Base-by-base conservation (phyloP, 164 flowering plant genomes). In the Sextonia rubra region DNA sequence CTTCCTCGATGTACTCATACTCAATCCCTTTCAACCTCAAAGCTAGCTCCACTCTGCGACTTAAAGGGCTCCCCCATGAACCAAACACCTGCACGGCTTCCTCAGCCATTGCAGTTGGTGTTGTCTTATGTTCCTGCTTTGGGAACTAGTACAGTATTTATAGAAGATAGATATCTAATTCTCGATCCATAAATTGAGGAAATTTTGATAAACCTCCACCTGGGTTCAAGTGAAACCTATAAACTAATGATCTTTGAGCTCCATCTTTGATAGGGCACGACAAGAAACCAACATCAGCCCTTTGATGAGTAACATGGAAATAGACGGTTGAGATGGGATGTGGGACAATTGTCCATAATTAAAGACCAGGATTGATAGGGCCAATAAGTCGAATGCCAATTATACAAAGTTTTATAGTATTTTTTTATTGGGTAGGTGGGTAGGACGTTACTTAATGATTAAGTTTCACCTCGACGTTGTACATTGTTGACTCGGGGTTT, bases 1-100 rank as follows among this genome's bases (percentile, higher is more conserved):
- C 58, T 44, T 71, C 67, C 60, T 61, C 64, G n/a, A 71, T 22
- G 27, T 24, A 44, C 12, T 71, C 73, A 14, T 71, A 71, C 17
- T 61, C 49, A 18, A 71, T 37, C 14, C 73, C 73, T 23, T 71
- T 71, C 8, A 71, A 15, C 12, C 62, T 44, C 27, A 71, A 32
- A 0, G 73, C 73, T 29, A 60, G 29, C n/a, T 26, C 66, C 12
- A 71, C 67, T 24, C 73, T 71, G 2, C 3, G 22, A 47, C 9
- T 20, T 4, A 60, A 62, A n/a, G 73, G 66, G 24, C 73, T 71
- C 2, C 52, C 20, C 67, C 73, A 71, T 11, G 22, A 17, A 22
- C 73, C 58, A 37, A 61, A n/a, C 18, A 62, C 27, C 58, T 71
- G 61, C 73, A 71, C 73, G 37, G 61, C 64, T 61, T 24, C 25